A percentile compares a stretch with the other conserved stretches of the same genome.
phyloP scores from a whole-genome alignment of 2,329 filamentous ascomycete species.

The Pestalotiopsis sp. region DNA sequence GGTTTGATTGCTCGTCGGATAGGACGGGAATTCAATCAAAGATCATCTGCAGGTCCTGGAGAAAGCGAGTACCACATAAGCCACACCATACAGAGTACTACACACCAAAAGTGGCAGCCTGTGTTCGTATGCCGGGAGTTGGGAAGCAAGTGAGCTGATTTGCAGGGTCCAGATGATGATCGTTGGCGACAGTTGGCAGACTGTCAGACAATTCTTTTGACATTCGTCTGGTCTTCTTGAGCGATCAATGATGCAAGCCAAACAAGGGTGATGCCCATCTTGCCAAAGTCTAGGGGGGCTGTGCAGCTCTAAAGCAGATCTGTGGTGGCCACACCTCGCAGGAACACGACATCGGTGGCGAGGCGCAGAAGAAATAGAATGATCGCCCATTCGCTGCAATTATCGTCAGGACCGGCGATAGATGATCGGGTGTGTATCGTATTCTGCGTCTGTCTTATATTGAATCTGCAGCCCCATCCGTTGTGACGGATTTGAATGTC shows the following conservation, averaged over 20 bases:
- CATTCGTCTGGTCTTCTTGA: background rate
- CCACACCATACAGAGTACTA: no score
- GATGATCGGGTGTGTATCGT: background rate
- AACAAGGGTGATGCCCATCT: background rate
- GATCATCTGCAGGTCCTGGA: background rate
- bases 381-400: background rate
- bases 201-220: background rate
- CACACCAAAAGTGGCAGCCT: no score
- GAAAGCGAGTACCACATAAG: background rate
- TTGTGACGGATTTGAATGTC: background rate
- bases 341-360: slow-evolving; percentile 4
- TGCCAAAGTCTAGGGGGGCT: background rate
- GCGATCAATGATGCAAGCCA: background rate
- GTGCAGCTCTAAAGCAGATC: background rate
- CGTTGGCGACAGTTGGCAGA: background rate
- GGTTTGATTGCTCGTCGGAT: background rate
- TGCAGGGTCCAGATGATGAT: background rate
- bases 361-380: background rate
- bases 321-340: background rate
- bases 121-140: background rate
- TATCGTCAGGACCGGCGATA: background rate
- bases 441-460: background rate
- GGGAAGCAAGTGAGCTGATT: background rate
- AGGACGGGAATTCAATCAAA: background rate
- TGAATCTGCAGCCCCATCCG: background rate